phyloP scores from a whole-genome alignment of 306 rosid species.

The Quercus rubra region DNA sequence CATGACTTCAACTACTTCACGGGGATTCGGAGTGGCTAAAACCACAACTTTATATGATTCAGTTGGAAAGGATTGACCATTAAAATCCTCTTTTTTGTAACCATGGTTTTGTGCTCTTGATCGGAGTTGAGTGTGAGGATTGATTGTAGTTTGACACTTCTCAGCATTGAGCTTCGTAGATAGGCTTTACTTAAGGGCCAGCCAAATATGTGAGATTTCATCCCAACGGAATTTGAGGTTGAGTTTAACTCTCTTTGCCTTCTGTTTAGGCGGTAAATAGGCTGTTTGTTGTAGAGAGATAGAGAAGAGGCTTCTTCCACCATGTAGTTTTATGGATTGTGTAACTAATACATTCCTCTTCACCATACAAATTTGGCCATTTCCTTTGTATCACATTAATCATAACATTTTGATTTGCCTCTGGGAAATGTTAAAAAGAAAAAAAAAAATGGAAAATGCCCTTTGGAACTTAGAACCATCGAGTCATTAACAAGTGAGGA shows the following conservation, averaged over 20 bases:
- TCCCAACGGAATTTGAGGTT: slow-evolving; percentile 4
- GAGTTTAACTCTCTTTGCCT: slow-evolving; percentile 9
- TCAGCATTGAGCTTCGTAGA: slow-evolving; percentile 10
- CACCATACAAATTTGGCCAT: not conserved
- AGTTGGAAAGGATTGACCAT: slow-evolving; percentile 21
- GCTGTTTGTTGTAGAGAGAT: slow-evolving; percentile 9
- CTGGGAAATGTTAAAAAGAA: not conserved
- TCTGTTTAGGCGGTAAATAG: slow-evolving; percentile 16
- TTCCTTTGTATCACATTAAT: not conserved
- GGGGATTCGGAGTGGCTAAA: slow-evolving; percentile 44
- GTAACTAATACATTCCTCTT: slow-evolving; percentile 1
- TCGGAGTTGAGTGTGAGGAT: slow-evolving; percentile 25
- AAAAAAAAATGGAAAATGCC: not conserved
- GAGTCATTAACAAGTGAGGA: too few relatives aligned
- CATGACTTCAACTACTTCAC: slow-evolving; percentile 90
- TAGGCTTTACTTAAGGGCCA: slow-evolving; percentile 17
- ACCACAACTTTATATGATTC: not conserved
- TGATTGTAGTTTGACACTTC: slow-evolving; percentile 11
- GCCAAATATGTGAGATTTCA: slow-evolving; percentile 11
- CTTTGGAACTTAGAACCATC: not conserved
- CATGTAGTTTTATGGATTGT: slow-evolving; percentile 6
- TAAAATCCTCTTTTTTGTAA: not conserved
- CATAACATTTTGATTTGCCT: not conserved
- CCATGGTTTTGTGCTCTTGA: slow-evolving; percentile 22
- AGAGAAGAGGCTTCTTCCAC: slow-evolving; percentile 3